Evolutionary conservation across 1,139 yeast genomes (phyloP).

Genomic region (Hemisphaericaspora lyxosophila): DNA sequence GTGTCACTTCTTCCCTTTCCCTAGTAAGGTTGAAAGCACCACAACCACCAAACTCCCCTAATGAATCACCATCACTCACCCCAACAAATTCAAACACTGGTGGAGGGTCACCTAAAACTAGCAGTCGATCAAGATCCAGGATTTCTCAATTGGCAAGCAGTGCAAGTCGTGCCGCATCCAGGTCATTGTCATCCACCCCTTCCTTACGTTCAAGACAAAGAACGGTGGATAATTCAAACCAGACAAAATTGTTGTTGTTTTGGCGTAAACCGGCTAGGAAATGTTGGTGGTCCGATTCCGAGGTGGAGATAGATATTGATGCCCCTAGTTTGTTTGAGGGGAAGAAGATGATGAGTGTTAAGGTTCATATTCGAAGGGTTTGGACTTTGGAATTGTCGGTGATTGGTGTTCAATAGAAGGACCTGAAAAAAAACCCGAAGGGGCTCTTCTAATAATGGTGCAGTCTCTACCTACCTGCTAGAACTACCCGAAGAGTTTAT

Average conservation of each 20-base stretch:
- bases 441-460: too few relatives aligned
- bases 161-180: conserved; percentile 51
- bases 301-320: conserved; percentile 51
- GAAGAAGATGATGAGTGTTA: conserved; percentile 28
- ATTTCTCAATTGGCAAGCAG: conserved; percentile 42
- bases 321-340: conserved; percentile 24
- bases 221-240: conserved; percentile 33
- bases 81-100: conserved; percentile 37
- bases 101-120: background rate
- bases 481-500: too few relatives aligned
- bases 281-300: conserved; percentile 95
- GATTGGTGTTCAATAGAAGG: conserved; percentile 51
- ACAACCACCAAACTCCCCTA: conserved; percentile 31
- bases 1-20: conserved; percentile 82
- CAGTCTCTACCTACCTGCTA: too few relatives aligned
- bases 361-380: conserved; percentile 73
- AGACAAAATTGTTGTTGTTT: conserved; percentile 78
- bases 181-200: conserved; percentile 43
- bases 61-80: conserved; percentile 46
- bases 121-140: conserved; percentile 39
- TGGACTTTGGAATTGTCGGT: conserved; percentile 81
- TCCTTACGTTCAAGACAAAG: conserved; percentile 26
- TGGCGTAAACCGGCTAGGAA: conserved; percentile 99
- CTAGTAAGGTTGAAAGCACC: conserved; percentile 61
- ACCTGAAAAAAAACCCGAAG: too few relatives aligned